Conservation (phyloP, 805 yeast species). For the Jamesozyma spencerorum region DNA sequence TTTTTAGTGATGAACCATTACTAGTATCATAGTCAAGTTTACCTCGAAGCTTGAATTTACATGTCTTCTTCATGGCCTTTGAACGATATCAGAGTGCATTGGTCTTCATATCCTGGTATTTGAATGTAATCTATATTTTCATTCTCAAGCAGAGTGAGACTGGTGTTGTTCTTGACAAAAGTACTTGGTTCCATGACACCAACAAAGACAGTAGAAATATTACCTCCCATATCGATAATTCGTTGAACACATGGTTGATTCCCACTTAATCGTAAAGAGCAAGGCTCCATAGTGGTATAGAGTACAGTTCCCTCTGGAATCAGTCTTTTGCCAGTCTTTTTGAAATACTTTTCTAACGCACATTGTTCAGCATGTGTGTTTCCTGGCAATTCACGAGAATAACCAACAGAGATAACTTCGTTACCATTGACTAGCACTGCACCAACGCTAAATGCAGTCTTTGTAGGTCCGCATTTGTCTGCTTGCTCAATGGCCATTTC, state of each 20-base stretch:
- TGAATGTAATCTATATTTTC: conserved; percentile 63
- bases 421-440: conserved; percentile 66
- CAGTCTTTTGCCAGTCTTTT: conserved; percentile 24
- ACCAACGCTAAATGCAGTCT: conserved; percentile 90
- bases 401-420: conserved; percentile 67
- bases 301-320: conserved; percentile 72
- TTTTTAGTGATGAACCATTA: too few species aligned
- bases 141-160: conserved; percentile 43
- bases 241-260: conserved; percentile 83
- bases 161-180: conserved; percentile 65
- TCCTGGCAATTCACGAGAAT: conserved; percentile 83
- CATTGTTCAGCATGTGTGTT: conserved; percentile 98
- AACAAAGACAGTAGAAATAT: conserved; percentile 69
- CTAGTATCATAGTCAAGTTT: too few species aligned
- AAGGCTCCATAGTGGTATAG: conserved; percentile 97
- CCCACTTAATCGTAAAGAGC: conserved; percentile 81
- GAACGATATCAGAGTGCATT: conserved; percentile 37
- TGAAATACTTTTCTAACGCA: conserved; percentile 68
- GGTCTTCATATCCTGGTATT: conserved; percentile 75
- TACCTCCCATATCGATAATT: conserved; percentile 41
- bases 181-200: conserved; percentile 88
- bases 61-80: conserved; percentile 61
- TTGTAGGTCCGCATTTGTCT: conserved; percentile 66
- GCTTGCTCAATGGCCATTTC: conserved; percentile 70
- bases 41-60: too few species aligned